Evolutionary conservation across 148 eudicot genomes (phyloP).

Genomic region (Rhododendron henanense): DNA sequence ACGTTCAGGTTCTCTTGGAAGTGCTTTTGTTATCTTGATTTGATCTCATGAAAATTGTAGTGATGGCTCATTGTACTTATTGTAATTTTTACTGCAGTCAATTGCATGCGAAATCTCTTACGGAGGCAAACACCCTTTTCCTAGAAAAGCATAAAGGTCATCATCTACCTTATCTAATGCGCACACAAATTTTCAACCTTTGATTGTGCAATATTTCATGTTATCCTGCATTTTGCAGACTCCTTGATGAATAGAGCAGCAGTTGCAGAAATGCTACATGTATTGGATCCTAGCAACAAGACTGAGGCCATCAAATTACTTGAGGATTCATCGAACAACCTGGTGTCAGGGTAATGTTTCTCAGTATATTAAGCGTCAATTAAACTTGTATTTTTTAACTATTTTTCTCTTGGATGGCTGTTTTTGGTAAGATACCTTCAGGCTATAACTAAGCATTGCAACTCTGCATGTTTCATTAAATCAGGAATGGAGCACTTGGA

Average conservation of each 20-base stretch:
- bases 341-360: slow-evolving; percentile 41
- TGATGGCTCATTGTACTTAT: neutral
- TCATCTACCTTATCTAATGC: slow-evolving; percentile 8
- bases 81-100: slow-evolving; percentile 43
- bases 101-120: slow-evolving; percentile 65
- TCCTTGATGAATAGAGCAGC: slow-evolving; percentile 94
- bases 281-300: slow-evolving; percentile 72
- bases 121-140: slow-evolving; percentile 68
- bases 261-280: slow-evolving; percentile 79
- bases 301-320: slow-evolving; percentile 64
- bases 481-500: slow-evolving; percentile 61
- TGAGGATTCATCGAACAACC: slow-evolving; percentile 61
- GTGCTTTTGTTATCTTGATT: slow-evolving; percentile 8
- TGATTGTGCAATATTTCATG: neutral
- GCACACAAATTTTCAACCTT: neutral
- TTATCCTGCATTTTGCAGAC: slow-evolving; percentile 35
- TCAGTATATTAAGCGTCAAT: neutral
- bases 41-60: neutral
- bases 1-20: slow-evolving; percentile 52
- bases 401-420: neutral
- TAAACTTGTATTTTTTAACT: neutral
- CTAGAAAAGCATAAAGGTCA: slow-evolving; percentile 79
- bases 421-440: neutral
- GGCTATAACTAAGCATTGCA: neutral
- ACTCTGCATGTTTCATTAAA: neutral